Conservation (phyloP, 345 rosid species). For the Hibiscus syriacus region DNA sequence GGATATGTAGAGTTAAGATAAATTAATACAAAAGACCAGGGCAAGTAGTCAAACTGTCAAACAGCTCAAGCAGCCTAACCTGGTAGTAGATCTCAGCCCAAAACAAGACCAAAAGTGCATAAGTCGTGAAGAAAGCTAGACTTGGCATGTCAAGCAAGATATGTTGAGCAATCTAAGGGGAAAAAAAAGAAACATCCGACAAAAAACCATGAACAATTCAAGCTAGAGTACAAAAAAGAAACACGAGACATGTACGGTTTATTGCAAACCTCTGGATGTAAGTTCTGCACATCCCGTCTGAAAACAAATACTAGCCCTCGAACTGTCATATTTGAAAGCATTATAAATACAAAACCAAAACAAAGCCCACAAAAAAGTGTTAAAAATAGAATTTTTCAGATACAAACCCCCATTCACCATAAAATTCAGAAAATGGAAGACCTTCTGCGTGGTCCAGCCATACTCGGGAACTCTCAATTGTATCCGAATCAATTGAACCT, state of each 20-base stretch:
- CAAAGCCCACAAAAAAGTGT: background rate
- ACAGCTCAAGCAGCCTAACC: conserved; percentile 27
- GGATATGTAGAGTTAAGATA: conserved; percentile 5
- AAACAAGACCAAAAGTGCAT: conserved; percentile 78
- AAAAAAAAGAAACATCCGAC: conserved; percentile 1
- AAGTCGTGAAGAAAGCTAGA: conserved; percentile 87
- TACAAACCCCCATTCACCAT: no score
- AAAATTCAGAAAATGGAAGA: no score
- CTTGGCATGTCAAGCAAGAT: conserved; percentile 84
- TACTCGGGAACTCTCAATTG: no score
- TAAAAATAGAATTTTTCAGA: background rate
- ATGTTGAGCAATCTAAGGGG: conserved; percentile 56
- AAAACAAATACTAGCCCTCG: conserved; percentile 60
- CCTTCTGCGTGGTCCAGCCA: no score
- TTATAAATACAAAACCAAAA: background rate
- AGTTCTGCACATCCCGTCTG: conserved; percentile 48
- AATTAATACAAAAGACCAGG: background rate
- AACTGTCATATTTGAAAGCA: conserved; percentile 31
- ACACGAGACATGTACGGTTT: background rate
- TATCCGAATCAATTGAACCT: no score
- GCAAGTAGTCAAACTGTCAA: background rate
- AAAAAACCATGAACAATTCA: background rate
- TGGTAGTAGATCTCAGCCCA: conserved; percentile 98
- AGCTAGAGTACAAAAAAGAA: background rate
- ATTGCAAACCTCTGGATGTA: conserved; percentile 50